Conservation (phyloP, 2,329 filamentous ascomycete species). For the Colletotrichum sp. region DNA sequence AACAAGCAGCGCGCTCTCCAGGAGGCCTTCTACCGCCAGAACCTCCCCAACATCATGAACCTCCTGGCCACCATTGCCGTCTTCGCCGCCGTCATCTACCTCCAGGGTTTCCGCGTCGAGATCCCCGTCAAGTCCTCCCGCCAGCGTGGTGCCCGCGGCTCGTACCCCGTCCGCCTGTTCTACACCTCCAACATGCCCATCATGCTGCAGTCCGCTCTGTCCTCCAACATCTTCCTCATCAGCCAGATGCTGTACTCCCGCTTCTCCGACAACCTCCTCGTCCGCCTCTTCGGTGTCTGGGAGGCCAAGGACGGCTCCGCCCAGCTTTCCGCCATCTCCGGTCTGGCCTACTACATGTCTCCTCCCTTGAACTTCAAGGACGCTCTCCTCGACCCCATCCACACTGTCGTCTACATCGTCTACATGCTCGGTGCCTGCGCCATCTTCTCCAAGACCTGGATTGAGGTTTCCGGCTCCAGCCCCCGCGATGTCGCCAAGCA, state of each 20-base stretch:
- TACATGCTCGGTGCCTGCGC: constrained; percentile 99
- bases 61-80: constrained; percentile 89
- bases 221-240: constrained; percentile 98
- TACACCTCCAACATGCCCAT: constrained; percentile 99
- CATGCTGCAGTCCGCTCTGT: constrained; percentile 98
- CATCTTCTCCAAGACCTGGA: constrained; percentile 99
- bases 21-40: constrained; percentile 99
- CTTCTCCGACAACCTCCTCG: constrained; percentile 98
- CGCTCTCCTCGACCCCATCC: constrained; percentile 93
- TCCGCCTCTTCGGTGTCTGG: constrained; percentile 97
- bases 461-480: constrained; percentile 97
- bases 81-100: constrained; percentile 98
- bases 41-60: constrained; percentile 99
- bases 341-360: constrained; percentile 99
- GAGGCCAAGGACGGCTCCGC: constrained; percentile 95
- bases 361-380: constrained; percentile 98
- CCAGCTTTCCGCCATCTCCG: constrained; percentile 91
- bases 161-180: constrained; percentile 98
- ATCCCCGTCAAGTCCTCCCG: constrained; percentile 99
- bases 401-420: constrained; percentile 91
- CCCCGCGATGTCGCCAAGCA: constrained; percentile 99
- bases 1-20: constrained; percentile 99
- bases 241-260: constrained; percentile 99
- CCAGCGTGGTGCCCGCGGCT: constrained; percentile 97
- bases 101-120: constrained; percentile 98